phyloP scores from a whole-genome alignment of 2,329 filamentous ascomycete species.

The Fusarium virguliforme region DNA sequence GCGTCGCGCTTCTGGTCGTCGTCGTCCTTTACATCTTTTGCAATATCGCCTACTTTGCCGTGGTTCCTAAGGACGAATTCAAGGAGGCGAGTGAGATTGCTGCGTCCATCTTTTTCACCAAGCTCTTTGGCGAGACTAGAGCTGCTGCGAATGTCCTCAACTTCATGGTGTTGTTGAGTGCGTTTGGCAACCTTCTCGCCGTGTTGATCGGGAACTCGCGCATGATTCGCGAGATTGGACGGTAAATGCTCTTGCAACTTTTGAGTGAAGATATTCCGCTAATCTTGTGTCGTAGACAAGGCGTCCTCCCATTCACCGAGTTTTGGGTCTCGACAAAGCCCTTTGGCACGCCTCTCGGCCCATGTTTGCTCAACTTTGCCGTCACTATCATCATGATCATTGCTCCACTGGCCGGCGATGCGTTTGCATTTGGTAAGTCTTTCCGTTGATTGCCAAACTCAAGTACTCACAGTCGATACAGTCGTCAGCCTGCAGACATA shows the following conservation, averaged over 20 bases:
- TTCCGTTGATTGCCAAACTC: background rate
- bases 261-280: background rate
- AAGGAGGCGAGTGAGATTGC: background rate
- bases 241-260: background rate
- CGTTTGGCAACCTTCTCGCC: background rate
- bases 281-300: background rate
- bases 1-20: background rate
- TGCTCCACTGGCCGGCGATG: background rate
- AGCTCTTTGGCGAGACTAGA: background rate
- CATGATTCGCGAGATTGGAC: background rate
- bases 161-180: background rate
- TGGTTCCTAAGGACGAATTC: background rate
- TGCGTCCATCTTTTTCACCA: background rate
- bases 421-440: background rate
- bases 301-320: background rate
- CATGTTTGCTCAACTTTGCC: background rate
- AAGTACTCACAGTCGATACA: background rate
- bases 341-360: background rate
- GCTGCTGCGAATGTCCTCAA: background rate
- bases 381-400: background rate
- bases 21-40: background rate
- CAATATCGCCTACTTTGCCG: background rate
- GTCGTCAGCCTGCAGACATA: background rate
- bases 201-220: background rate
- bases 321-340: background rate